These are phyloP conservation scores for Solanum chacoense DNA, from an alignment of 305 asterid genomes.

Conservation along the genomic window DNA sequence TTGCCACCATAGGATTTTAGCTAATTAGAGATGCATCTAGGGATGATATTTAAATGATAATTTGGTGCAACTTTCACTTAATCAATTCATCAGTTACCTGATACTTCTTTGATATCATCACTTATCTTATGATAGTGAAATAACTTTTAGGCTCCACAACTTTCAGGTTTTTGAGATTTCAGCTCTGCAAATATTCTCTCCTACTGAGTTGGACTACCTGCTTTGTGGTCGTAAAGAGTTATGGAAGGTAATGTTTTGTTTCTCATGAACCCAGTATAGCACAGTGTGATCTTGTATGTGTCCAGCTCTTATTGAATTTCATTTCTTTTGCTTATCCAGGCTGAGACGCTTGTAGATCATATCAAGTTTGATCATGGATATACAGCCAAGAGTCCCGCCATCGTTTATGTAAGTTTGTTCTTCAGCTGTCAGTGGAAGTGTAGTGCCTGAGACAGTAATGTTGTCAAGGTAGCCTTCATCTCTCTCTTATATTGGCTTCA, in stretches of 20 bases:
- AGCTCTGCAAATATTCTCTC: constrained; percentile 82
- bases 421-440: neutral
- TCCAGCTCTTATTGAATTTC: constrained; percentile 7
- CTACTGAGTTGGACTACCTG: constrained; percentile 85
- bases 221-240: constrained; percentile 96
- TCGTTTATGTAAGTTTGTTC: constrained; percentile 42
- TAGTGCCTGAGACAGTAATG: neutral
- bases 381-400: constrained; percentile 92
- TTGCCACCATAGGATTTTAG: neutral
- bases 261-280: neutral
- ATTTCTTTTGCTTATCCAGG: constrained; percentile 36
- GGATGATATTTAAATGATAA: neutral
- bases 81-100: neutral
- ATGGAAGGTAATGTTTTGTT: constrained; percentile 63
- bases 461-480: neutral
- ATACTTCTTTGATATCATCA: neutral
- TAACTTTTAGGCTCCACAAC: neutral
- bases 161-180: constrained; percentile 80
- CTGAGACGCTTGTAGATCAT: constrained; percentile 80
- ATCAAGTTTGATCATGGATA: constrained; percentile 98
- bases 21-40: neutral
- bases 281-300: neutral
- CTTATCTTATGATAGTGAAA: neutral
- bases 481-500: neutral
- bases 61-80: neutral